A percentile compares a stretch with the other conserved stretches of the same genome.
These are phyloP conservation scores for Monascus purpureus DNA, from an alignment of 495 filamentous ascomycete species.

Conservation along the genomic window DNA sequence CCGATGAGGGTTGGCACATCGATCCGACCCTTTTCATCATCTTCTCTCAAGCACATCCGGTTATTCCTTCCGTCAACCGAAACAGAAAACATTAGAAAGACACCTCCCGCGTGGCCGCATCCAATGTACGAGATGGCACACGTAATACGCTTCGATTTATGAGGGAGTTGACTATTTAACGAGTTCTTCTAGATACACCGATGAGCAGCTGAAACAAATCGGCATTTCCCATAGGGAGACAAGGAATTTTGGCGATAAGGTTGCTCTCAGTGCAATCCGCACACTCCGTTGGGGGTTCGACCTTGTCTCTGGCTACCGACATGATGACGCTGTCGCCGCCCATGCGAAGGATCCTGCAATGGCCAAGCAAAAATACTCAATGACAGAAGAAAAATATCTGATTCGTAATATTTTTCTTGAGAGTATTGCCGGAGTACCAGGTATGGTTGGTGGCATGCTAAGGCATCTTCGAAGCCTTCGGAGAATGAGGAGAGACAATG, in stretches of 20 bases:
- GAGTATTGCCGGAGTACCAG: slow-evolving; percentile 75
- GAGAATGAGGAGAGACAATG: slow-evolving; percentile 66
- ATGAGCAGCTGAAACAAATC: slow-evolving; percentile 39
- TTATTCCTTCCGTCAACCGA: too few species aligned
- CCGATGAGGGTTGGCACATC: too few species aligned
- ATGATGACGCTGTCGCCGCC: slow-evolving; percentile 44
- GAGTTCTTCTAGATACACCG: slow-evolving; percentile 1
- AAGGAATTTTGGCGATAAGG: slow-evolving; percentile 41
- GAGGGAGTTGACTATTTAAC: neutral
- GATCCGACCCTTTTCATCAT: too few species aligned
- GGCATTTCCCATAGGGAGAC: slow-evolving; percentile 44
- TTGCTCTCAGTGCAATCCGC: slow-evolving; percentile 40
- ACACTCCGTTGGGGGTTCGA: slow-evolving; percentile 45
- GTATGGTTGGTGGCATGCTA: slow-evolving; percentile 82
- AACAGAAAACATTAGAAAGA: too few species aligned
- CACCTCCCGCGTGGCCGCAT: neutral
- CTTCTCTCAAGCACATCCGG: too few species aligned
- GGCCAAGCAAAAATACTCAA: too few species aligned
- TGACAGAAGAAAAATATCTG: slow-evolving; percentile 58
- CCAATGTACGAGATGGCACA: neutral
- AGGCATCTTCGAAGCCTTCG: slow-evolving; percentile 65
- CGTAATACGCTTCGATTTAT: neutral
- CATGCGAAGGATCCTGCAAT: slow-evolving; percentile 5
- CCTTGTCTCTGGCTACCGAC: too few species aligned
- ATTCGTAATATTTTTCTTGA: slow-evolving; percentile 76